A percentile compares a stretch with the other conserved stretches of the same genome.
Evolutionary conservation across 2,329 filamentous ascomycete species (phyloP).

Genomic region (Aspergillus fructus): DNA sequence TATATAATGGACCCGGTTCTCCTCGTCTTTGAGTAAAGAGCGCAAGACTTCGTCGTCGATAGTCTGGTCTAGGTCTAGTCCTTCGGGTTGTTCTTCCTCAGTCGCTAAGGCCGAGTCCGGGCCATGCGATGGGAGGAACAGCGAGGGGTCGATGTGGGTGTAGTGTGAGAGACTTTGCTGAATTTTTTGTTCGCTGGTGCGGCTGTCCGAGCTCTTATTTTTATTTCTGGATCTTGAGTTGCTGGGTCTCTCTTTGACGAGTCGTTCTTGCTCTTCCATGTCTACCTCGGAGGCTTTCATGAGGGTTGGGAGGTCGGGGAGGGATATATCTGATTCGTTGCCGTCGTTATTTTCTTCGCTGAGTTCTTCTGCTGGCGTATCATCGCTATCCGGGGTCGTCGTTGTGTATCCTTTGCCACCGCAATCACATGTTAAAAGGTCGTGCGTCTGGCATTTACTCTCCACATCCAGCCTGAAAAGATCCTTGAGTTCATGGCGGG

Average conservation of each 20-base stretch:
- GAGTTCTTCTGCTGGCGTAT: conserved; percentile 3
- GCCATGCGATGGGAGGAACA: conserved; percentile 20
- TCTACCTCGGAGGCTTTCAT: conserved; percentile 43
- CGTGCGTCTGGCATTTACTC: conserved; percentile 65
- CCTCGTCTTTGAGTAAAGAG: conserved; percentile 38
- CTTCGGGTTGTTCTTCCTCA: conserved; percentile 4
- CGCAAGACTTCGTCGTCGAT: conserved; percentile 36
- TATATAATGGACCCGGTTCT: conserved; percentile 39
- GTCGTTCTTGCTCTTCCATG: conserved; percentile 34
- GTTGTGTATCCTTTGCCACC: conserved; percentile 50
- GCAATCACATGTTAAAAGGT: conserved; percentile 64
- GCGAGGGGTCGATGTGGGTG: conserved; percentile 41
- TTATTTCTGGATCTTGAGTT: neutral
- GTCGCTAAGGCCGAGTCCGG: conserved; percentile 7
- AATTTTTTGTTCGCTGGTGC: conserved; percentile 34
- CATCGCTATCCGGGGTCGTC: conserved; percentile 12
- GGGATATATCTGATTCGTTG: conserved; percentile 19
- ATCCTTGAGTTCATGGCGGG: conserved; percentile 64
- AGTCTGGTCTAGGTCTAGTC: conserved; percentile 24
- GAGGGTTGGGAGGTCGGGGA: conserved; percentile 32
- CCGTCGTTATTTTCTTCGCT: conserved; percentile 11
- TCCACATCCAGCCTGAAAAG: conserved; percentile 65
- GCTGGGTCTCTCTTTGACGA: conserved; percentile 14
- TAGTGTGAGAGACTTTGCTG: conserved; percentile 45
- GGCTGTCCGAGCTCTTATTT: neutral